Conservation (phyloP, 441 rosid species). For the Populus tomentosa region DNA sequence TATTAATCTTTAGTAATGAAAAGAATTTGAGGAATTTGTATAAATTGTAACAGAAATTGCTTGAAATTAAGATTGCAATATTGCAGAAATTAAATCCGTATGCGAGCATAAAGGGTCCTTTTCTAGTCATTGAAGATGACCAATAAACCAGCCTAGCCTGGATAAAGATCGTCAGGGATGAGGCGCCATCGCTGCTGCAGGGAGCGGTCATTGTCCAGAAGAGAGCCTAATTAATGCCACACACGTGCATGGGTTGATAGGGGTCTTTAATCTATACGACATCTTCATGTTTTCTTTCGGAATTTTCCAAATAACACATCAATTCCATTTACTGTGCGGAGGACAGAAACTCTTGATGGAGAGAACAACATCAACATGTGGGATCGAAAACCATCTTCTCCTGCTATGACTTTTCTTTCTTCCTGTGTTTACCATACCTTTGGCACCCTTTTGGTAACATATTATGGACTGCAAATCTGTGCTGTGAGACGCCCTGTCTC, state of each 20-base stretch:
- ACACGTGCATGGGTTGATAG: not conserved
- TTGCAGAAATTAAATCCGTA: not conserved
- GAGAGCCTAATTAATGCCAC: not conserved
- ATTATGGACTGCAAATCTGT: not conserved
- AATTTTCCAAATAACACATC: not conserved
- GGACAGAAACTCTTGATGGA: not conserved
- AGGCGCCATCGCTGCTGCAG: no score
- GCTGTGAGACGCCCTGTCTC: no score
- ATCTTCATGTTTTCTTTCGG: not conserved
- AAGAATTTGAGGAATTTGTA: not conserved
- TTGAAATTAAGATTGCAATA: not conserved
- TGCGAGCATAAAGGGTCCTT: not conserved
- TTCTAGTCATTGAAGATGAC: not conserved
- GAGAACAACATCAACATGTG: no score
- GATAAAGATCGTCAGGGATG: not conserved
- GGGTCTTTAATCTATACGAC: not conserved
- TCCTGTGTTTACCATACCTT: not conserved
- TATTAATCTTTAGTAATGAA: no score
- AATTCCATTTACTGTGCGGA: not conserved
- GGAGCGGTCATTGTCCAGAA: not conserved
- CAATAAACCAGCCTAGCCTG: not conserved
- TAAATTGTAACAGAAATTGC: not conserved
- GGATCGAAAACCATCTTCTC: no score
- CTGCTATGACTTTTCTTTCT: not conserved
- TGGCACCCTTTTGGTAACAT: not conserved